Conservation (phyloP, 2,329 filamentous ascomycete species). For the Rhynchosporium secalis region DNA sequence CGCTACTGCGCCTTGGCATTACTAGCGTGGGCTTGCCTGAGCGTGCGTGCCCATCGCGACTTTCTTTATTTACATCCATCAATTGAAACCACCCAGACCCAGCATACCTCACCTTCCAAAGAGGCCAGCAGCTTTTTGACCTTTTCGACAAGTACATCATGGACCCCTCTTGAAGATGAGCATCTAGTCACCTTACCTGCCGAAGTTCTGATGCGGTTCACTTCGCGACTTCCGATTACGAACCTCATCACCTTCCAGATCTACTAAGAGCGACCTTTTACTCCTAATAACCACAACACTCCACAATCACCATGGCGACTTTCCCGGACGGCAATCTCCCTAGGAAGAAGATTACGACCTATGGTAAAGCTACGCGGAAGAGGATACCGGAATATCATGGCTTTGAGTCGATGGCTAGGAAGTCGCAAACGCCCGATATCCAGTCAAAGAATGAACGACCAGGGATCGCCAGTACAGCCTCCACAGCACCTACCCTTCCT, state of each 20-base stretch:
- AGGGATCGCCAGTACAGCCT: conserved; percentile 7
- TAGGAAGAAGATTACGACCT: conserved; percentile 39
- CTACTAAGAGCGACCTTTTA: background rate
- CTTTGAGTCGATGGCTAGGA: conserved; percentile 28
- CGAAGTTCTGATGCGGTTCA: background rate
- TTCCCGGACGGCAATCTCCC: conserved; percentile 29
- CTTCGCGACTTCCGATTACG: background rate
- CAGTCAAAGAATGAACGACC: background rate
- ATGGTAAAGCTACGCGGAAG: conserved; percentile 38
- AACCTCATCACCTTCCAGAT: background rate
- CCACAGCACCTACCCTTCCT: conserved; percentile 3
- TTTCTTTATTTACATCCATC: conserved; percentile 26
- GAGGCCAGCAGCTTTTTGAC: background rate
- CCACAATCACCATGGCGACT: conserved; percentile 32
- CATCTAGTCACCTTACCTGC: background rate
- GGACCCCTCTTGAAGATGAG: background rate
- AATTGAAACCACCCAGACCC: background rate
- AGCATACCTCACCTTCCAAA: background rate
- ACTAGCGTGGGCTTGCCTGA: conserved; percentile 7
- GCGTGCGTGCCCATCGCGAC: conserved; percentile 4
- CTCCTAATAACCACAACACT: background rate
- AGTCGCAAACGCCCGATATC: conserved; percentile 30
- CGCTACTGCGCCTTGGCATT: background rate
- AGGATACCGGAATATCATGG: conserved; percentile 34
- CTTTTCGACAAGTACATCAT: conserved; percentile 8